Evolutionary conservation across 768 basidiomycete species (phyloP).

Genomic region (Xerocomus potaroensis): DNA sequence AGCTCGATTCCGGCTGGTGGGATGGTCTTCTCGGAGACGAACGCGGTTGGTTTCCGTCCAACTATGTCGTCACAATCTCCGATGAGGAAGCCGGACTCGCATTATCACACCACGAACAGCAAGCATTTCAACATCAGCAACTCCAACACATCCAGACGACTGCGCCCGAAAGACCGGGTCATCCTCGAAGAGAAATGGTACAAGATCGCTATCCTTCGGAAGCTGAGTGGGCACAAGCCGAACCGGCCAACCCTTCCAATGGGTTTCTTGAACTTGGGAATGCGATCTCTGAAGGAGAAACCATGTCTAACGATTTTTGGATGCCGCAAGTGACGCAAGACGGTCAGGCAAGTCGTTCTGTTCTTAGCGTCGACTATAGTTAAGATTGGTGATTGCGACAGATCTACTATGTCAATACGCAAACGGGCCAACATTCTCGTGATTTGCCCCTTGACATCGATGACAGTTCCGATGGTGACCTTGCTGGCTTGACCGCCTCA

Average conservation of each 20-base stretch:
- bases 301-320: conserved; percentile 77
- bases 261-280: conserved; percentile 32
- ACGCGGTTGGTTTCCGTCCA: conserved; percentile 96
- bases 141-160: conserved; percentile 12
- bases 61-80: conserved; percentile 79
- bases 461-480: conserved; percentile 58
- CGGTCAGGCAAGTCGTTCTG: conserved; percentile 64
- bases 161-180: conserved; percentile 8
- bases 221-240: conserved; percentile 40
- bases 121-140: conserved; percentile 11
- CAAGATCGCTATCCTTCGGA: conserved; percentile 36
- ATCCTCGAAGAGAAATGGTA: conserved; percentile 9
- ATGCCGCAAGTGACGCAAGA: conserved; percentile 79
- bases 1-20: conserved; percentile 97
- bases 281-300: conserved; percentile 25
- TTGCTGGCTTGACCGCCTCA: conserved; percentile 52
- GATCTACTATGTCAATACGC: conserved; percentile 95
- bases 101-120: conserved; percentile 35
- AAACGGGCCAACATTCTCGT: conserved; percentile 75
- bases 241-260: conserved; percentile 33
- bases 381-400: conserved; percentile 27
- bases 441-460: conserved; percentile 79
- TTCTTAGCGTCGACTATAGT: not conserved
- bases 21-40: conserved; percentile 87
- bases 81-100: conserved; percentile 77